phyloP scores from a whole-genome alignment of 306 rosid genomes.

The Senna tora region DNA sequence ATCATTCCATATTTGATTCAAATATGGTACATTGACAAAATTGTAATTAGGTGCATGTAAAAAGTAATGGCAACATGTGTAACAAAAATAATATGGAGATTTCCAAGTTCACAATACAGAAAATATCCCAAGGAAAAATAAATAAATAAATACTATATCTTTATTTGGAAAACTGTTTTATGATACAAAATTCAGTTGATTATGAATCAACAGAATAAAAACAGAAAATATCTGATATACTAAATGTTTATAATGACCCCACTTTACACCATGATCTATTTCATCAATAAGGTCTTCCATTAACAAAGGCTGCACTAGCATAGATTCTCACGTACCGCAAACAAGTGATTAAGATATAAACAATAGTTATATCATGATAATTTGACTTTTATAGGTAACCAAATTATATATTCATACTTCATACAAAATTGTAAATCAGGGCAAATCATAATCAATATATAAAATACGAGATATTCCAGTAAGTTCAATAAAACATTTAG shows the following conservation, averaged over 20 bases:
- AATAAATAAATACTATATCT: neutral
- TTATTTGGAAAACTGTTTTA: neutral
- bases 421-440: conserved; percentile 18
- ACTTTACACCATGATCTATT: conserved; percentile 36
- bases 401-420: conserved; percentile 11
- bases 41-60: conserved; percentile 15
- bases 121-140: too few relatives aligned
- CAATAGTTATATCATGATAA: conserved; percentile 2
- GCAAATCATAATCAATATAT: neutral
- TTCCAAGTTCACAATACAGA: neutral
- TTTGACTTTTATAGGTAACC: neutral
- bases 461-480: conserved; percentile 19
- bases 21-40: neutral
- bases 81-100: conserved; percentile 9
- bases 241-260: conserved; percentile 27
- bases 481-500: conserved; percentile 32
- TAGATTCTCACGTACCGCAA: too few relatives aligned
- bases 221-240: conserved; percentile 4
- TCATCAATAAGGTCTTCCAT: too few relatives aligned
- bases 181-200: neutral
- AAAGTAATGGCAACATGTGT: conserved; percentile 10
- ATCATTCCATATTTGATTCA: neutral
- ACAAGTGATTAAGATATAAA: neutral
- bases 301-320: too few relatives aligned
- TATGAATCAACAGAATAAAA: neutral